Conservation (phyloP, 1,284 basidiomycete genomes). For the Cryptococcus jaspeensis region DNA sequence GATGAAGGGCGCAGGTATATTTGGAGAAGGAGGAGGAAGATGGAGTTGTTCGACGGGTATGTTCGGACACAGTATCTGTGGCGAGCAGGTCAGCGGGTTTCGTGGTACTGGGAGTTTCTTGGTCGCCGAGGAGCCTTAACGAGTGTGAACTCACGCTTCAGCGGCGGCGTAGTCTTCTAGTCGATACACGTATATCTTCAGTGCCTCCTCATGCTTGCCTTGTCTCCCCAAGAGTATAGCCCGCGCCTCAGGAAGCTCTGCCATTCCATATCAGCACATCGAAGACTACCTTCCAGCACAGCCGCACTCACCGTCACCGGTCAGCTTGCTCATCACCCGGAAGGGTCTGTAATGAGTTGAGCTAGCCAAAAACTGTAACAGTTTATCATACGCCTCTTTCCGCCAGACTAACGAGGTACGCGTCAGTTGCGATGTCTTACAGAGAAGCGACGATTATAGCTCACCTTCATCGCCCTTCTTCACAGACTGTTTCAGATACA, state of each 20-base stretch:
- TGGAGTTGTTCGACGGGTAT: constrained; percentile 61
- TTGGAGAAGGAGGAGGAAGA: constrained; percentile 81
- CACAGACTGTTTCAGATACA: constrained; percentile 67
- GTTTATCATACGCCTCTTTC: constrained; percentile 60
- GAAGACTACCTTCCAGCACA: not conserved
- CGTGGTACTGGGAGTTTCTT: no score
- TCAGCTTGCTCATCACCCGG: constrained; percentile 71
- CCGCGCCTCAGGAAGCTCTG: constrained; percentile 80
- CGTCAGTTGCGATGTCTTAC: not conserved
- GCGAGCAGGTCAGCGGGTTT: not conserved
- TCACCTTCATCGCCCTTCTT: constrained; percentile 61
- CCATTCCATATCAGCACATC: constrained; percentile 5
- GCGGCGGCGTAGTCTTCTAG: constrained; percentile 79
- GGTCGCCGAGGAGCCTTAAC: no score
- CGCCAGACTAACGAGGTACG: no score
- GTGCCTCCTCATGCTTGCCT: constrained; percentile 85
- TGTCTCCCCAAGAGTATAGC: constrained; percentile 86
- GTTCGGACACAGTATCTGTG: constrained; percentile 80
- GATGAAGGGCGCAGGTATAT: constrained; percentile 74
- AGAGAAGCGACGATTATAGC: constrained; percentile 16
- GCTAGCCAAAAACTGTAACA: constrained; percentile 72
- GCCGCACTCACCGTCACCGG: constrained; percentile 63
- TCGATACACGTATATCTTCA: constrained; percentile 87
- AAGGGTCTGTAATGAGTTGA: constrained; percentile 75
- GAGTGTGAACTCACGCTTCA: constrained; percentile 66